Evolutionary conservation across 805 yeast genomes (phyloP).

Genomic region (Wickerhamiella siamensis): DNA sequence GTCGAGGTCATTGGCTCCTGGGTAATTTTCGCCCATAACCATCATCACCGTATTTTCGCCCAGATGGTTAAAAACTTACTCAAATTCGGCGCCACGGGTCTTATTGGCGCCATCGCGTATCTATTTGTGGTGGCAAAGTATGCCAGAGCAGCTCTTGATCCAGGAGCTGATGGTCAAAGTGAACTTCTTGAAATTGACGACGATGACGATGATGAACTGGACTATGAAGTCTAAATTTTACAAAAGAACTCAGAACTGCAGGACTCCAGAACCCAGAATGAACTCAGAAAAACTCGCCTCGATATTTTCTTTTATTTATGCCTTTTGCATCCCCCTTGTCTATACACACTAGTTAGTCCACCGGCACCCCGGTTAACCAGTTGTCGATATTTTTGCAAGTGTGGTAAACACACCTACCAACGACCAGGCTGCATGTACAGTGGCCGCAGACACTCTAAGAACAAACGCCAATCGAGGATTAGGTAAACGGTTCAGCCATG

Average conservation of each 20-base stretch:
- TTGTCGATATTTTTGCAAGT: too few species aligned
- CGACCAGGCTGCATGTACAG: too few species aligned
- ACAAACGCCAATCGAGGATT: too few species aligned
- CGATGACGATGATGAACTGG: slow-evolving; percentile 6
- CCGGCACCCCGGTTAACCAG: too few species aligned
- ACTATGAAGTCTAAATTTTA: slow-evolving; percentile 1
- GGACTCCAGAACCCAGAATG: background rate
- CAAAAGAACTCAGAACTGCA: background rate
- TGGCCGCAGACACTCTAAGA: too few species aligned
- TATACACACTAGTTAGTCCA: too few species aligned
- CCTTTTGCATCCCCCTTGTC: background rate
- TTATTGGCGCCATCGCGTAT: slow-evolving; percentile 15
- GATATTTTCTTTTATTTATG: too few species aligned
- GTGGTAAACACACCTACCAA: background rate
- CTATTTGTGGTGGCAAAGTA: slow-evolving; percentile 16
- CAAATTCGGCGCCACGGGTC: slow-evolving; percentile 15
- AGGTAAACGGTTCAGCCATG: too few species aligned
- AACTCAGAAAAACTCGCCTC: background rate
- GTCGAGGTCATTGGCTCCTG: slow-evolving; percentile 3
- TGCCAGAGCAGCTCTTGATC: slow-evolving; percentile 17
- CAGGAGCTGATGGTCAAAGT: slow-evolving; percentile 17
- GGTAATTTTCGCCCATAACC: background rate
- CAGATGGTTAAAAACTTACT: background rate
- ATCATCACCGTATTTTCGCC: background rate
- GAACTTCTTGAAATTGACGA: slow-evolving; percentile 19